Evolutionary conservation across 1,284 basidiomycete genomes (phyloP), one percentile per base, ranked within the genome.

Genomic region (Neotropicomus parvogracilis): DNA sequence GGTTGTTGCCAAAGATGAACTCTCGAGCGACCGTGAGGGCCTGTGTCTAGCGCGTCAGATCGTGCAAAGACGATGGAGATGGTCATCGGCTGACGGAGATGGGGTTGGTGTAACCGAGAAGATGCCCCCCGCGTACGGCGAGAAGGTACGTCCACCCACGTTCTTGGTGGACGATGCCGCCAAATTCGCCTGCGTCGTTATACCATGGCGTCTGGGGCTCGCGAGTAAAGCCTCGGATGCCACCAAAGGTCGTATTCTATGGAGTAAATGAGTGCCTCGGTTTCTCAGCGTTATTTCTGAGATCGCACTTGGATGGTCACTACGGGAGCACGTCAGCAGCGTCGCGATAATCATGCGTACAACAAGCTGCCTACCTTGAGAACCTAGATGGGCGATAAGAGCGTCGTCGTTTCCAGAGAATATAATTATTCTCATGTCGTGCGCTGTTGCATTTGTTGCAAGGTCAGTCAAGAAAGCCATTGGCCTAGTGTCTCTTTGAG

Each of bases 211-310:
- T 88, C 2, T 80, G 75, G 0, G 85, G 85, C 49, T 75, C 74
- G 39, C 77, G 71, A 6, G 81, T 78, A 60, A 88, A 88, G 3
- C 85, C 85, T 62, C 80, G 83, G 35, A 81, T 80, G 12, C 81
- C 83, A 29, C 84, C 83, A 55, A 87, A 88, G 0, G 85, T 85
- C 9, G 81, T 85, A 56, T 88, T 88, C 80, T 85, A 37, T 4
- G 8, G 27, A 21, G 39, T 16, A 28, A n/a, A 31, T 54, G n/a
- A 44, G 53, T 27, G 11, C 26, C 21, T 27, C 28, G 12, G 21
- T 16, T 33, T 49, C 19, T 8, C n/a, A 34, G 7, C 4, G 21
- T n/a, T 6, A 14, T 20, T 26, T 24, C 3, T 31, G 32, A 32
- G 28, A 38, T 39, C 62, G 32, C 58, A 80, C 80, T 65, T 85